These are phyloP conservation scores for Fraxinus greggii DNA, from an alignment of 305 asterid species.

Conservation along the genomic window DNA sequence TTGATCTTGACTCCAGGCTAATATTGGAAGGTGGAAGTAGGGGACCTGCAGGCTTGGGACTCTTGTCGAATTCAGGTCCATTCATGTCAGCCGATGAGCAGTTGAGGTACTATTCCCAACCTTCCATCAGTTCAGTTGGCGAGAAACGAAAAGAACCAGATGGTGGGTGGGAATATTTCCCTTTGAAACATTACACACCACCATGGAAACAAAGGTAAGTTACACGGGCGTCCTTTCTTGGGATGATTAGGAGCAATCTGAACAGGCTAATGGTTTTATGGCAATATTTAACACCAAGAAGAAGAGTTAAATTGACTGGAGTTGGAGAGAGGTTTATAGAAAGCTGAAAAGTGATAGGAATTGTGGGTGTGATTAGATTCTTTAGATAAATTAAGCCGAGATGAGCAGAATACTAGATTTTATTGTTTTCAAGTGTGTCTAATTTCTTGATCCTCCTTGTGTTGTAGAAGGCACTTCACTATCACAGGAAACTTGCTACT, in stretches of 20 bases:
- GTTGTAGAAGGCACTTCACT: conserved; percentile 8
- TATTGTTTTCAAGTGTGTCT: conserved; percentile 25
- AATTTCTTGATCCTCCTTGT: conserved; percentile 18
- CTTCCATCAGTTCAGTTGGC: conserved; percentile 40
- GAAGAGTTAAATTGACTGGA: conserved; percentile 23
- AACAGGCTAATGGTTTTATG: conserved; percentile 28
- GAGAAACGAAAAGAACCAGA: conserved; percentile 62
- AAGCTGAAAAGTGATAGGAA: conserved; percentile 35
- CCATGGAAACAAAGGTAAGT: conserved; percentile 47
- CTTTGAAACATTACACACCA: conserved; percentile 43
- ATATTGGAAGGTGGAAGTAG: conserved; percentile 44
- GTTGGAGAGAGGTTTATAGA: conserved; percentile 30
- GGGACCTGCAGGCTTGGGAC: conserved; percentile 48
- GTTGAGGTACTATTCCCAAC: conserved; percentile 40
- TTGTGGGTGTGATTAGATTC: conserved; percentile 27
- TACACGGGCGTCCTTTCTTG: conserved; percentile 16
- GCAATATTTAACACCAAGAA: conserved; percentile 26
- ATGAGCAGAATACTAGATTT: conserved; percentile 24
- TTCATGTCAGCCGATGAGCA: conserved; percentile 45
- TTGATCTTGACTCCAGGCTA: conserved; percentile 56
- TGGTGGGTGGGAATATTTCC: conserved; percentile 48
- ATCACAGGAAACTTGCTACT: conserved; percentile 14
- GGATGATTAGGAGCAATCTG: conserved; percentile 28
- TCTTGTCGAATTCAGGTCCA: conserved; percentile 44
- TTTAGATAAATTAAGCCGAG: conserved; percentile 26